A percentile compares a stretch with the other conserved stretches of the same genome.
Conservation (phyloP, 2,329 filamentous ascomycete species). For the Macrophomina phaseolina region DNA sequence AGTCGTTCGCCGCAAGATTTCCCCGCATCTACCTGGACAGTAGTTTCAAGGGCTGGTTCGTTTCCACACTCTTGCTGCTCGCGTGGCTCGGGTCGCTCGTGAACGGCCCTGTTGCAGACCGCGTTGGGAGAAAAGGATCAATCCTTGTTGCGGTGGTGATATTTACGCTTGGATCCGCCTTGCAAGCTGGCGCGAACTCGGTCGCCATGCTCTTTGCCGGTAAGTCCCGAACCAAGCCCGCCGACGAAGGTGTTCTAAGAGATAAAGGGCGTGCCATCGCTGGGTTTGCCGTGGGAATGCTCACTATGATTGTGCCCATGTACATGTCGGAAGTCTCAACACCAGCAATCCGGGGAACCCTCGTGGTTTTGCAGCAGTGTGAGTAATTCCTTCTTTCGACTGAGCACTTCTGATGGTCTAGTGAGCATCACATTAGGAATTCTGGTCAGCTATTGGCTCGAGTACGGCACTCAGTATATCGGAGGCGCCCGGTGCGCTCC, state of each 20-base stretch:
- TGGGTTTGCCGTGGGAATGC: constrained; percentile 67
- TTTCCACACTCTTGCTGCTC: constrained; percentile 10
- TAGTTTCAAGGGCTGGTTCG: constrained; percentile 19
- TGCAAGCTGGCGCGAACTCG: constrained; percentile 4
- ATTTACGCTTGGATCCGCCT: constrained; percentile 3
- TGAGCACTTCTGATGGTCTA: not conserved
- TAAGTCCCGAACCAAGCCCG: not conserved
- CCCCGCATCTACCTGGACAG: constrained; percentile 7
- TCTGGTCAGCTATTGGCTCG: constrained; percentile 61
- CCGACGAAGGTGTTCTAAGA: constrained; percentile 62
- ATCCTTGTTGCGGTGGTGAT: constrained; percentile 13
- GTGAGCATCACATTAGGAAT: constrained; percentile 62
- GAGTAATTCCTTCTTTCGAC: constrained; percentile 32
- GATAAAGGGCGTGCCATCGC: constrained; percentile 65
- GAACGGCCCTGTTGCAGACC: constrained; percentile 8
- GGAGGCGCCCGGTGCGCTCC: constrained; percentile 50
- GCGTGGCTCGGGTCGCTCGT: constrained; percentile 6
- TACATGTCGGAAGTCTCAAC: constrained; percentile 33
- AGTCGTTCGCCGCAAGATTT: constrained; percentile 42
- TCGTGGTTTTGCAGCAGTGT: constrained; percentile 63
- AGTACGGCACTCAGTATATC: constrained; percentile 46
- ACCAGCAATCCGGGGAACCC: constrained; percentile 33
- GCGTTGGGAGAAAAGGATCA: constrained; percentile 4
- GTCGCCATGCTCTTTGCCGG: constrained; percentile 4
- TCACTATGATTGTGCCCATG: constrained; percentile 62